phyloP scores from a whole-genome alignment of 805 yeast genomes.

The Saitoella complicata region DNA sequence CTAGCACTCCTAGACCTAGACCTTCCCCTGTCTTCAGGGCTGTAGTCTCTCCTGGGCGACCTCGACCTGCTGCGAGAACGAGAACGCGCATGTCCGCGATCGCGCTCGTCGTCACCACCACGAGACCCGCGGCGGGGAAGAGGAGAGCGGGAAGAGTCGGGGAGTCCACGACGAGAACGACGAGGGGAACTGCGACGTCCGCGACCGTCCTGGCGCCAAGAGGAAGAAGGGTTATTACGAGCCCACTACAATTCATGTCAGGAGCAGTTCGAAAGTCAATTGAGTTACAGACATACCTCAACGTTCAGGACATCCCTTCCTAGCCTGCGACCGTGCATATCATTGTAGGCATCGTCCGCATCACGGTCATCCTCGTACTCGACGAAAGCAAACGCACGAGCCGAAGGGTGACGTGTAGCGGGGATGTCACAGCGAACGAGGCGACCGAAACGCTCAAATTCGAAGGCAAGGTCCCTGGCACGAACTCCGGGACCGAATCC shows the following conservation, averaged over 20 bases:
- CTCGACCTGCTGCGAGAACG: too few relatives aligned
- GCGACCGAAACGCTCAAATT: conserved; percentile 19
- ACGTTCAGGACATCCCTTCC: conserved; percentile 16
- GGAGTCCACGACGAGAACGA: conserved; percentile 4
- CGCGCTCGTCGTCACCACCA: conserved; percentile 4
- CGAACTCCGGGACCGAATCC: conserved; percentile 16
- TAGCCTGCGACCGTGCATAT: conserved; percentile 17
- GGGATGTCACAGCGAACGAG: conserved; percentile 20
- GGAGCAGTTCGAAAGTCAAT: background rate
- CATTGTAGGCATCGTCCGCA: conserved; percentile 21
- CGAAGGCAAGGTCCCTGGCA: conserved; percentile 20
- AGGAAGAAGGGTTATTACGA: conserved; percentile 11
- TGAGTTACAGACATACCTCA: conserved; percentile 11
- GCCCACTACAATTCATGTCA: conserved; percentile 10
- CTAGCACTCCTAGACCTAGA: too few relatives aligned
- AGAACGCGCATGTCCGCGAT: conserved; percentile 1
- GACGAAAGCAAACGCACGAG: conserved; percentile 18
- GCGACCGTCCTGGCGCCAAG: conserved; percentile 13
- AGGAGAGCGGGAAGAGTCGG: too few relatives aligned
- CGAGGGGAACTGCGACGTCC: conserved; percentile 9
- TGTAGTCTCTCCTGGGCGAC: too few relatives aligned
- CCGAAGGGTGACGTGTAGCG: conserved; percentile 14
- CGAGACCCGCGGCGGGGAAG: conserved; percentile 3
- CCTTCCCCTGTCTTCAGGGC: too few relatives aligned
- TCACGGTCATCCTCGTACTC: conserved; percentile 19